Conservation (phyloP, 2,329 filamentous ascomycete genomes). For the Fonsecaea pedrosoi region DNA sequence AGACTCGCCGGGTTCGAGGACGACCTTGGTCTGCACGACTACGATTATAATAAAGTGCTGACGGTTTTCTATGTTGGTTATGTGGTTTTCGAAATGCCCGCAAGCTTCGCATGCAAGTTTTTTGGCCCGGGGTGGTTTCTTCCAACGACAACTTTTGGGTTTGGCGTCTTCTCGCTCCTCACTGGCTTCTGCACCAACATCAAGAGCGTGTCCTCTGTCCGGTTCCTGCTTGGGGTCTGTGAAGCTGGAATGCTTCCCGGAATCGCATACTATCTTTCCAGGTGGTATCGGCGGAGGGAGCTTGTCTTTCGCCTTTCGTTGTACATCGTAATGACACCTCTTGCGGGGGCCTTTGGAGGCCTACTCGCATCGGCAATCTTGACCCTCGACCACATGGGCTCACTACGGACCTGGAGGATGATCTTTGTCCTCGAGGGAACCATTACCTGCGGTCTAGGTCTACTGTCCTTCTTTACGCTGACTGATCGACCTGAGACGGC, state of each 20-base stretch:
- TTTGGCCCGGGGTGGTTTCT: conserved; percentile 76
- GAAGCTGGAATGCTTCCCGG: conserved; percentile 77
- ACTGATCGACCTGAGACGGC: conserved; percentile 74
- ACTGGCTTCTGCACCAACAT: conserved; percentile 69
- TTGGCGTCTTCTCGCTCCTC: conserved; percentile 68
- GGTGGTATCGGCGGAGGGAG: conserved; percentile 68
- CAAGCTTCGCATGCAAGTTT: conserved; percentile 72
- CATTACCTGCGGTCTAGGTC: conserved; percentile 62
- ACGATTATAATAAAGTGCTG: conserved; percentile 73
- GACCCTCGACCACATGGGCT: conserved; percentile 65
- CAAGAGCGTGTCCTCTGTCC: conserved; percentile 62
- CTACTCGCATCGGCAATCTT: conserved; percentile 70
- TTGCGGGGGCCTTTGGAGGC: conserved; percentile 75
- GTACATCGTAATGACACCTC: conserved; percentile 73
- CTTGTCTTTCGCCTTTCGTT: conserved; percentile 70
- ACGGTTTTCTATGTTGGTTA: conserved; percentile 76
- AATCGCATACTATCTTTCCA: conserved; percentile 68
- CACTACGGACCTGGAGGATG: conserved; percentile 68
- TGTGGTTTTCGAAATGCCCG: conserved; percentile 74
- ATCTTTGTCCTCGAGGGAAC: conserved; percentile 76
- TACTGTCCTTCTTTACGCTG: conserved; percentile 68
- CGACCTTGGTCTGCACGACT: conserved; percentile 64
- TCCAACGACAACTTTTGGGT: conserved; percentile 66
- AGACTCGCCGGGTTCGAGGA: conserved; percentile 68
- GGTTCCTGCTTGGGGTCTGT: conserved; percentile 65